A percentile compares a stretch with the other conserved stretches of the same genome.
Conservation (phyloP, 768 basidiomycete genomes). For the Termitomyces sp. region DNA sequence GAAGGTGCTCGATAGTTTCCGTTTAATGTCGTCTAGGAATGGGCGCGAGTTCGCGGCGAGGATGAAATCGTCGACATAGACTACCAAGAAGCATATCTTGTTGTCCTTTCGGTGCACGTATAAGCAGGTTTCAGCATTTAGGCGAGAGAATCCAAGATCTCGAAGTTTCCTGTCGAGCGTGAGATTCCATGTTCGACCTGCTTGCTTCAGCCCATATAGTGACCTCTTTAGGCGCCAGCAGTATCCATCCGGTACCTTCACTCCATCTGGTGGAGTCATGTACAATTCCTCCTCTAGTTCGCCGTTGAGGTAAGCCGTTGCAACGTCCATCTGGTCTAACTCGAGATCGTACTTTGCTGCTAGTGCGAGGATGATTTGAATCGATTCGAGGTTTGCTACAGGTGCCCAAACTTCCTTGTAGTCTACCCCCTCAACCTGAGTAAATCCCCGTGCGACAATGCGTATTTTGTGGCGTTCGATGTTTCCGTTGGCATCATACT, state of each 20-base stretch:
- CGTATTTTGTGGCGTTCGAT: neutral
- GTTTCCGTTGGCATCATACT: neutral
- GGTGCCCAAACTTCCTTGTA: neutral
- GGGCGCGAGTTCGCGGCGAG: neutral
- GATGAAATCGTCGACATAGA: neutral
- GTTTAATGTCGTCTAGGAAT: neutral
- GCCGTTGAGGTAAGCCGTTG: too few relatives aligned
- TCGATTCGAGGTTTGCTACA: neutral
- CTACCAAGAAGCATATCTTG: too few relatives aligned
- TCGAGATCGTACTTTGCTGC: too few relatives aligned
- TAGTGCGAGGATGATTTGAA: neutral
- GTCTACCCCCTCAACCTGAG: neutral
- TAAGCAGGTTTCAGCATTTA: neutral
- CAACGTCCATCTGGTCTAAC: too few relatives aligned
- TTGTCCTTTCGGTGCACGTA: too few relatives aligned
- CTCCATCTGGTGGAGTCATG: neutral
- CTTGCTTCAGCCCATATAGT: neutral
- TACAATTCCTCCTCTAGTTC: neutral
- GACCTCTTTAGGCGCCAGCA: neutral
- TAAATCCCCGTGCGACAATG: neutral
- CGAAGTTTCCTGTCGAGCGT: neutral
- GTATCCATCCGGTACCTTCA: neutral
- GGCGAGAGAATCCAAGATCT: neutral
- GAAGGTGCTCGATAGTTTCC: neutral
- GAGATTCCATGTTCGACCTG: neutral